phyloP scores from a whole-genome alignment of 106 monocot genomes.

The Dendrobium catenatum region DNA sequence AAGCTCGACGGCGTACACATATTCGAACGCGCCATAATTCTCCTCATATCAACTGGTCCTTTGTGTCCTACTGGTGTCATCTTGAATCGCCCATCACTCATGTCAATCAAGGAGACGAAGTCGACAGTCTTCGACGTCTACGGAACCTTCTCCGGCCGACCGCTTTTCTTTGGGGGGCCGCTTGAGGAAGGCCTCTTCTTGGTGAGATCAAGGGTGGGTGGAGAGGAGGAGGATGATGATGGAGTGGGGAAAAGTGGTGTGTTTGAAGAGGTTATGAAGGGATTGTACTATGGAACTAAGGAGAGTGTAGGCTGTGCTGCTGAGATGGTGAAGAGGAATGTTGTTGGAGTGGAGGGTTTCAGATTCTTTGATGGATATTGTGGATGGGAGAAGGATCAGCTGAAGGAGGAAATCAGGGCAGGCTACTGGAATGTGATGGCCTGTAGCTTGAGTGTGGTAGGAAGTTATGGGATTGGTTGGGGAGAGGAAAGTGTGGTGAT shows the following conservation, averaged over 20 bases:
- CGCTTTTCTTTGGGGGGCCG: slow-evolving; percentile 84
- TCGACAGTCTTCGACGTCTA: slow-evolving; percentile 35
- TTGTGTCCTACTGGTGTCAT: slow-evolving; percentile 58
- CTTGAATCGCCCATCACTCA: slow-evolving; percentile 84
- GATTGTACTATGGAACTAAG: slow-evolving; percentile 68
- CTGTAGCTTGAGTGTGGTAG: slow-evolving; percentile 57
- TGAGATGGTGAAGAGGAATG: slow-evolving; percentile 78
- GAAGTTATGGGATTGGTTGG: slow-evolving; percentile 62
- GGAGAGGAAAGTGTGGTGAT: slow-evolving; percentile 59
- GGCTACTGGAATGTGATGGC: slow-evolving; percentile 80
- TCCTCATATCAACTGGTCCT: slow-evolving; percentile 47
- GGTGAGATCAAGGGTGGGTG: slow-evolving; percentile 27
- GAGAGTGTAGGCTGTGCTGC: slow-evolving; percentile 81
- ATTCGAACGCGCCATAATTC: slow-evolving; percentile 75
- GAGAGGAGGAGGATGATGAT: slow-evolving; percentile 6
- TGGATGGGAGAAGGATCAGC: slow-evolving; percentile 72
- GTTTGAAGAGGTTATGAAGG: slow-evolving; percentile 75
- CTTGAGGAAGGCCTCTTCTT: slow-evolving; percentile 63
- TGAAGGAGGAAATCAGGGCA: slow-evolving; percentile 59
- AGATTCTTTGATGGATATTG: slow-evolving; percentile 89
- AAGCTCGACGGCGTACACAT: slow-evolving; percentile 91
- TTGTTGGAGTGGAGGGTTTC: slow-evolving; percentile 60
- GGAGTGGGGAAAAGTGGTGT: slow-evolving; percentile 26
- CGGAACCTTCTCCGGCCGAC: slow-evolving; percentile 52
- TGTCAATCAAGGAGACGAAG: slow-evolving; percentile 84